Conservation (phyloP, 2,329 filamentous ascomycete genomes). For the Colletotrichum coccodes region DNA sequence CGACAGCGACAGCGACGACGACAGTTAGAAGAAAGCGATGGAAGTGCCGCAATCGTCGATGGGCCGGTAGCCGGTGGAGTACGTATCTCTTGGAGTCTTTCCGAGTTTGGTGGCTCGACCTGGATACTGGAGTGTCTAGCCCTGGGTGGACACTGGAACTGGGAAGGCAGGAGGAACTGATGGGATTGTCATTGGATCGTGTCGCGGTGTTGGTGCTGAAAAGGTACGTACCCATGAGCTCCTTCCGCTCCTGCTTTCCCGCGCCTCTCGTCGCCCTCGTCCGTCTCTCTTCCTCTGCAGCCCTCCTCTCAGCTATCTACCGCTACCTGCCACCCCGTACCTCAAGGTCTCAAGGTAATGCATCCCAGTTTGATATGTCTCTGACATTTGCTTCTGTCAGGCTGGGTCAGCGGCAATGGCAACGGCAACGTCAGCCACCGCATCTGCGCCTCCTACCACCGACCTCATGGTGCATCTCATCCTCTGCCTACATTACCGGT, state of each 20-base stretch:
- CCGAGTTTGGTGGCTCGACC: no score
- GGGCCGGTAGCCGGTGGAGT: constrained; percentile 5
- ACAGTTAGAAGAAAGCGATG: background rate
- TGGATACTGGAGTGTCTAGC: background rate
- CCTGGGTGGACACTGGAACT: background rate
- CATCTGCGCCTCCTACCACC: background rate
- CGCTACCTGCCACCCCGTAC: no score
- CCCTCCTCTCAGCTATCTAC: background rate
- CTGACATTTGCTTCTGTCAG: constrained; percentile 1
- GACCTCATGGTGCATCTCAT: background rate
- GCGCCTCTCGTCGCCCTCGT: background rate
- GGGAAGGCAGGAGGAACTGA: background rate
- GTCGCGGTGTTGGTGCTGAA: background rate
- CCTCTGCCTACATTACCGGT: background rate
- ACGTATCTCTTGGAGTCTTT: constrained; percentile 10
- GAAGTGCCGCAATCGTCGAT: constrained; percentile 32
- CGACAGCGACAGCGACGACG: background rate
- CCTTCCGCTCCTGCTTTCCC: background rate
- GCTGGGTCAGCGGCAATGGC: constrained; percentile 19
- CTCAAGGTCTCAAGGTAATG: background rate
- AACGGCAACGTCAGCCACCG: constrained; percentile 7
- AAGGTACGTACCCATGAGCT: background rate
- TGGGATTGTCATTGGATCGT: background rate
- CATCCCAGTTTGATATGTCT: background rate
- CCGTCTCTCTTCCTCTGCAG: background rate